A percentile compares a stretch with the other conserved stretches of the same genome.
phyloP scores from a whole-genome alignment of 345 rosid genomes.

The Melaleuca alternifolia region DNA sequence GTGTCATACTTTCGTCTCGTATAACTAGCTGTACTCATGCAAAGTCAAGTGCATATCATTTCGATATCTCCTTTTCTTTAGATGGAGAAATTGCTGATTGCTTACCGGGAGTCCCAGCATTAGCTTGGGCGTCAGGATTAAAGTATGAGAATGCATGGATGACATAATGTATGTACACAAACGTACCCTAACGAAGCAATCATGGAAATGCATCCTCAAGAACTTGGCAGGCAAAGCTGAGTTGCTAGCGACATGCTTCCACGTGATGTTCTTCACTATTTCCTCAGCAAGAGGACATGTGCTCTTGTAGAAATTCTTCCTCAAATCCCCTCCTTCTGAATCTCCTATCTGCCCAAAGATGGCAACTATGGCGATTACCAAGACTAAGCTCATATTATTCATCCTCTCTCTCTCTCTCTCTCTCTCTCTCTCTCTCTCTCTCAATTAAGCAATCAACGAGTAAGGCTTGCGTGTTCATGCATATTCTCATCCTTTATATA shows the following conservation, averaged over 20 bases:
- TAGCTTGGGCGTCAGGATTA: background rate
- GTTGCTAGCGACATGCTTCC: conserved; percentile 20
- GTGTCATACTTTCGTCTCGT: background rate
- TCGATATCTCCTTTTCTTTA: background rate
- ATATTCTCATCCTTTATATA: background rate
- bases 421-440: background rate
- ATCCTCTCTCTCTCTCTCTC: background rate
- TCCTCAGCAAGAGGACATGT: conserved; percentile 29
- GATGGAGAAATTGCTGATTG: background rate
- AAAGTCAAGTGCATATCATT: background rate
- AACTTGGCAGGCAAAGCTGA: conserved; percentile 24
- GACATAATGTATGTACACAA: background rate
- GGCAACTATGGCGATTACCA: background rate
- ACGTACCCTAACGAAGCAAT: conserved; percentile 38
- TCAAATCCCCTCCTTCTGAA: conserved; percentile 12
- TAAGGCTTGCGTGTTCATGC: background rate
- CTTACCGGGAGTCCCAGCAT: background rate
- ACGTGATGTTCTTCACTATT: conserved; percentile 6
- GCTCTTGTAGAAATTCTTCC: conserved; percentile 17
- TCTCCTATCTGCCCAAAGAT: background rate
- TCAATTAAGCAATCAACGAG: background rate
- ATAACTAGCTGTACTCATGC: background rate
- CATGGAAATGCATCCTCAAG: conserved; percentile 44
- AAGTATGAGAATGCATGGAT: background rate
- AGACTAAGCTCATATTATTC: background rate